These are phyloP conservation scores for Lizonia empirigonia DNA, from an alignment of 2,329 filamentous ascomycete species.

Conservation along the genomic window DNA sequence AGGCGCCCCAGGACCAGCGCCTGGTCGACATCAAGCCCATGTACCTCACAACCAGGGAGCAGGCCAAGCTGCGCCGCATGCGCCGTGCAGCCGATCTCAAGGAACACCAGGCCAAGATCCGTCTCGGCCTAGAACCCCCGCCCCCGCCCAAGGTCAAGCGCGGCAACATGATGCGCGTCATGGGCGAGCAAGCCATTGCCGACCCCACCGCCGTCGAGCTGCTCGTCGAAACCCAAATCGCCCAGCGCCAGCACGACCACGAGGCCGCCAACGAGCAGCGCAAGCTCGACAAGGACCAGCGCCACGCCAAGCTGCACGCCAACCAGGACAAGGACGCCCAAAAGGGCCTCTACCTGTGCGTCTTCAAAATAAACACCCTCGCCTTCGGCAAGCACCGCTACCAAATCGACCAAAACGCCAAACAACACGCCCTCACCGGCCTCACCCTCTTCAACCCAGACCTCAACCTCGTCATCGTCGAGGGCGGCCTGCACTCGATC, in stretches of 20 bases:
- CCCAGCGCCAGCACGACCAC: conserved; percentile 81
- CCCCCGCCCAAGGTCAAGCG: conserved; percentile 97
- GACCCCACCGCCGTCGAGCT: conserved; percentile 97
- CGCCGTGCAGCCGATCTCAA: conserved; percentile 91
- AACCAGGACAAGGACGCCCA: conserved; percentile 89
- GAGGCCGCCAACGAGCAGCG: conserved; percentile 79
- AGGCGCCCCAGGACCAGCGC: conserved; percentile 88
- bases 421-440: conserved; percentile 84
- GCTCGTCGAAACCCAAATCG: conserved; percentile 89
- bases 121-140: conserved; percentile 85
- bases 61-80: conserved; percentile 87
- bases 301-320: conserved; percentile 76
- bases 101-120: conserved; percentile 94
- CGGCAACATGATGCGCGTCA: conserved; percentile 94
- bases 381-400: conserved; percentile 92
- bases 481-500: conserved; percentile 84
- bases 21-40: conserved; percentile 81
- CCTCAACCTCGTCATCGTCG: conserved; percentile 87
- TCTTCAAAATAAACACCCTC: conserved; percentile 89
- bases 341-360: conserved; percentile 82
- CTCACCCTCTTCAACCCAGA: conserved; percentile 91
- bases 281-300: conserved; percentile 86
- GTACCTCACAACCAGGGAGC: conserved; percentile 89
- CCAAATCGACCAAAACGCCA: conserved; percentile 90
- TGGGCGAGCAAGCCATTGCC: conserved; percentile 90